Evolutionary conservation across 2,329 filamentous ascomycete genomes (phyloP).

Genomic region (Chrysoporthe cubensis): DNA sequence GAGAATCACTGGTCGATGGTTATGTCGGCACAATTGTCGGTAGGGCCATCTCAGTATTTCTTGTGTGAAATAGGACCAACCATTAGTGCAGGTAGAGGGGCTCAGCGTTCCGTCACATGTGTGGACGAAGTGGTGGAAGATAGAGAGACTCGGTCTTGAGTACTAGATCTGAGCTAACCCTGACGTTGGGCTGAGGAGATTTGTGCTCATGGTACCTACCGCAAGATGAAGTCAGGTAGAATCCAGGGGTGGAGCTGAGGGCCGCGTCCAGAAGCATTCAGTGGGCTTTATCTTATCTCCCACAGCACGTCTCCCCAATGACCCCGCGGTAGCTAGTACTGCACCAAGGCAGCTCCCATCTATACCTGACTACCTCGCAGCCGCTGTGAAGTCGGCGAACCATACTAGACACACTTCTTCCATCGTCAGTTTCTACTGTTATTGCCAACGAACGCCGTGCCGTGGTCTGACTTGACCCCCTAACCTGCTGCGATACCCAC

Average conservation of each 20-base stretch:
- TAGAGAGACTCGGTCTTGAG: too few relatives aligned
- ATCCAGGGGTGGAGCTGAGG: not conserved
- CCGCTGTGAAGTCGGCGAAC: not conserved
- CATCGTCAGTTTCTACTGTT: not conserved
- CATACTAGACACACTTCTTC: not conserved
- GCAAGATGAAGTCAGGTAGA: too few relatives aligned
- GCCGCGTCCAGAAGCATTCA: not conserved
- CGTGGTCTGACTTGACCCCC: not conserved
- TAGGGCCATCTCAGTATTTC: too few relatives aligned
- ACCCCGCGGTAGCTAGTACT: conserved; percentile 11
- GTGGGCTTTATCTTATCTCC: conserved; percentile 28
- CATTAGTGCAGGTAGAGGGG: too few relatives aligned
- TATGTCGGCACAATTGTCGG: too few relatives aligned
- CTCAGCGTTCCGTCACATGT: too few relatives aligned
- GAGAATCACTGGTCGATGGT: too few relatives aligned
- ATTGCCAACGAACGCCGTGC: not conserved
- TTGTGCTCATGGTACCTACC: too few relatives aligned
- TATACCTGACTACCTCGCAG: not conserved
- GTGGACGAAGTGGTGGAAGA: too few relatives aligned
- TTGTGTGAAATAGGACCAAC: too few relatives aligned
- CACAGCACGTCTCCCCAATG: conserved; percentile 13
- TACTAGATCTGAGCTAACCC: too few relatives aligned
- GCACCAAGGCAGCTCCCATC: not conserved
- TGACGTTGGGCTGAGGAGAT: too few relatives aligned
- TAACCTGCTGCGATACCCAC: not conserved